Conservation (phyloP, 176 grass and related monocot species). For the Pharus latifolius region DNA sequence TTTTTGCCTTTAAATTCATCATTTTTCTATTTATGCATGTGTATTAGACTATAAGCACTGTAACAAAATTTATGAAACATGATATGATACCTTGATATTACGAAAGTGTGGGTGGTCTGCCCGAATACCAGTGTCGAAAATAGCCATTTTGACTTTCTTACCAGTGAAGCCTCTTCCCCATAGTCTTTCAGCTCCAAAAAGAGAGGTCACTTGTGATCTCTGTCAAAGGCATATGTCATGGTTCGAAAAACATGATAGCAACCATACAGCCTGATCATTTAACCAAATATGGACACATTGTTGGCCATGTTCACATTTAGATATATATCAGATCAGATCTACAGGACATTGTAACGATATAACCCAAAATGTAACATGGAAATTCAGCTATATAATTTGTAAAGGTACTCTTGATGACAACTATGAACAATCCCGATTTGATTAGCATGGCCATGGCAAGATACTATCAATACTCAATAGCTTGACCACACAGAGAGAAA, state of each 20-base stretch:
- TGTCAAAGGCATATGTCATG: slow-evolving; percentile 31
- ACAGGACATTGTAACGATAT: not conserved
- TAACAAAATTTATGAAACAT: not conserved
- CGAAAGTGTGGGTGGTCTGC: slow-evolving; percentile 89
- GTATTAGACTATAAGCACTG: not conserved
- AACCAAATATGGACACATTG: not conserved
- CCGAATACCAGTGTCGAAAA: slow-evolving; percentile 98
- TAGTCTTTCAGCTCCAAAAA: slow-evolving; percentile 80
- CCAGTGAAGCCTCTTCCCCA: slow-evolving; percentile 84
- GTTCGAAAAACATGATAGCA: not conserved
- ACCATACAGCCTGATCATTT: not conserved
- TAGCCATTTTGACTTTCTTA: slow-evolving; percentile 93
- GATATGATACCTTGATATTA: slow-evolving; percentile 83
- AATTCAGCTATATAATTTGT: not conserved
- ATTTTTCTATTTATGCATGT: not conserved
- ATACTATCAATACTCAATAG: not conserved
- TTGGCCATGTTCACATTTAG: too few species aligned
- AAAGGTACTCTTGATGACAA: not conserved
- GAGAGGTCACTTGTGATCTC: slow-evolving; percentile 88
- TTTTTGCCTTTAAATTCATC: not conserved
- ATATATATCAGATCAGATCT: not conserved
- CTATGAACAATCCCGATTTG: not conserved
- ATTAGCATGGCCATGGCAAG: not conserved
- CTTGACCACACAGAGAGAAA: not conserved
- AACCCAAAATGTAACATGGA: not conserved